These are phyloP conservation scores for Triticum aestivum DNA, from an alignment of 176 grass and related monocot genomes.

Conservation along the genomic window DNA sequence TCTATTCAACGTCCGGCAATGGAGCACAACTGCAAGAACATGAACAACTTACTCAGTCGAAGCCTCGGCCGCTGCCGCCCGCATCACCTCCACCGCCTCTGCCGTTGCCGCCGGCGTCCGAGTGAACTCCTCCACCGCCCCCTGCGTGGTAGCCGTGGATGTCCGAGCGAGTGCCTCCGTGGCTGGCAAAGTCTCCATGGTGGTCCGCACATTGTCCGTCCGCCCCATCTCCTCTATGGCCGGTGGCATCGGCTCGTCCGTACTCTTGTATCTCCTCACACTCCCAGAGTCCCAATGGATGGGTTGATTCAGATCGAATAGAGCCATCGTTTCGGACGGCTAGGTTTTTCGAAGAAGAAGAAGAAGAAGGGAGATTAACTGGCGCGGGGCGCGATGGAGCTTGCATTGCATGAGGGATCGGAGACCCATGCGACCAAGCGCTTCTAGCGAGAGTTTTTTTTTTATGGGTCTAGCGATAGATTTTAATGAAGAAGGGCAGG, in stretches of 20 bases:
- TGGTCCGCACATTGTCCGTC: neutral
- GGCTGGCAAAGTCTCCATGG: neutral
- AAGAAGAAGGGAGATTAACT: neutral
- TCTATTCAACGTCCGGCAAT: neutral
- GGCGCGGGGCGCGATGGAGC: neutral
- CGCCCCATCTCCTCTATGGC: neutral
- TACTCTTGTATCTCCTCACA: neutral
- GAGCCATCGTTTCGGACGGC: neutral
- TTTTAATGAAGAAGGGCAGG: neutral
- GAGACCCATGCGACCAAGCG: neutral
- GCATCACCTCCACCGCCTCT: neutral
- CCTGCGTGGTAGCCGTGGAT: no score
- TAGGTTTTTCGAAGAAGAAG: neutral
- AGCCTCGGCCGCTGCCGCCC: neutral
- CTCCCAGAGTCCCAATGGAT: neutral
- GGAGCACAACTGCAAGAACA: neutral
- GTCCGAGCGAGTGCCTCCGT: no score
- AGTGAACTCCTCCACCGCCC: neutral
- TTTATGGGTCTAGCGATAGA: neutral
- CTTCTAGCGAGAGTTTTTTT: no score
- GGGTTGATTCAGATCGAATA: neutral
- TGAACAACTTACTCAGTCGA: neutral
- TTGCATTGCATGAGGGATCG: neutral
- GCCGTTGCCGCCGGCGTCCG: neutral
- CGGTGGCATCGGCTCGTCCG: neutral